phyloP scores from a whole-genome alignment of 2,329 filamentous ascomycete species.

The Stachybotrys chlorohalonatus region DNA sequence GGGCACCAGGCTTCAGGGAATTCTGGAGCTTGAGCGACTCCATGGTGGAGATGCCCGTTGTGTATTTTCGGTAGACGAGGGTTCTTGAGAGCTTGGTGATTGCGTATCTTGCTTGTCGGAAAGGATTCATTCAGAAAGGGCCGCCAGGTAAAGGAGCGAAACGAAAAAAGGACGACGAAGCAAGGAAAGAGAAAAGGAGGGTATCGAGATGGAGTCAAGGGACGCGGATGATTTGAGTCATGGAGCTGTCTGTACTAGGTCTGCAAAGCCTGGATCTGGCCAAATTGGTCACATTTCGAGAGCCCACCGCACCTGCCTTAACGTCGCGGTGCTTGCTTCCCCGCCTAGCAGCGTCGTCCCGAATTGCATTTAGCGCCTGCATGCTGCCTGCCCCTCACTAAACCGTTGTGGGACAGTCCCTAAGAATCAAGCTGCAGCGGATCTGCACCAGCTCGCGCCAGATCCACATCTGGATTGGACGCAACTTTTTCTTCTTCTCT shows the following conservation, averaged over 20 bases:
- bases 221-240: background rate
- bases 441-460: background rate
- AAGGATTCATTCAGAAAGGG: constrained; percentile 24
- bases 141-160: background rate
- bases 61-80: constrained; percentile 21
- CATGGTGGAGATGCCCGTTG: constrained; percentile 27
- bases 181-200: constrained; percentile 9
- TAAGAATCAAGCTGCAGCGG: background rate
- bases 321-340: background rate
- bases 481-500: background rate
- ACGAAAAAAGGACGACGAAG: constrained; percentile 3
- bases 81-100: constrained; percentile 3
- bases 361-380: background rate
- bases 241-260: background rate
- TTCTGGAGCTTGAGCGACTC: constrained; percentile 67
- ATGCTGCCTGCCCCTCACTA: constrained; percentile 1
- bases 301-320: background rate
- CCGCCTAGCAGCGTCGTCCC: background rate
- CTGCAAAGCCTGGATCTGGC: background rate
- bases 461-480: background rate
- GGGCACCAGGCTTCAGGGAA: constrained; percentile 61
- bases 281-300: background rate
- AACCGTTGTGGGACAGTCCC: background rate
- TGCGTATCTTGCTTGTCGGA: constrained; percentile 16
- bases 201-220: constrained; percentile 4